These are phyloP conservation scores for Ramaria rubella DNA, from an alignment of 768 basidiomycete genomes.

Conservation along the genomic window DNA sequence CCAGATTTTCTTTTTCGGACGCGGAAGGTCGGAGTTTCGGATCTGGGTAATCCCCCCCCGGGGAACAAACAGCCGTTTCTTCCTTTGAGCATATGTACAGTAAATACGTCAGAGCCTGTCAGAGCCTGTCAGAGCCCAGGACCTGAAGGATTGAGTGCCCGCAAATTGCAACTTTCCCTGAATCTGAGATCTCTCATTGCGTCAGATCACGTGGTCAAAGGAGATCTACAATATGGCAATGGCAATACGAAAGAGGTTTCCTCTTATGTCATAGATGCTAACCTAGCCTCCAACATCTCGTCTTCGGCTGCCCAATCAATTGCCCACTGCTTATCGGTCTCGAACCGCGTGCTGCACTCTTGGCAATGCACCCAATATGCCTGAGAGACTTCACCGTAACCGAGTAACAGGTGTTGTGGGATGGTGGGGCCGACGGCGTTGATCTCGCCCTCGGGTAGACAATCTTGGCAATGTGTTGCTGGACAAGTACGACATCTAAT, in stretches of 20 bases:
- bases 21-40: too few species aligned
- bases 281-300: not conserved
- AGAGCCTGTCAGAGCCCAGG: too few species aligned
- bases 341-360: not conserved
- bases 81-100: too few species aligned
- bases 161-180: too few species aligned
- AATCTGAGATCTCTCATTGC: too few species aligned
- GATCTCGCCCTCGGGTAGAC: constrained; percentile 43
- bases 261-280: not conserved
- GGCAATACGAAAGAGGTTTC: not conserved
- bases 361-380: constrained; percentile 10
- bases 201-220: not conserved
- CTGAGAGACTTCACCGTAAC: constrained; percentile 2
- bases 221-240: not conserved
- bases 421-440: constrained; percentile 47
- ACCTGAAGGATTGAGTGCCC: too few species aligned
- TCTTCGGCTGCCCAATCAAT: not conserved
- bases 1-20: too few species aligned
- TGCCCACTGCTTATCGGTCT: not conserved
- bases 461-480: constrained; percentile 56
- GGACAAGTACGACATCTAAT: constrained; percentile 53
- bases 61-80: too few species aligned
- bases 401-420: constrained; percentile 39
- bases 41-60: too few species aligned
- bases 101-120: too few species aligned